Percentiles rank a stretch among this genome's conserved stretches.
Conservation (phyloP, 768 basidiomycete genomes). For the Grammothele lineata region DNA sequence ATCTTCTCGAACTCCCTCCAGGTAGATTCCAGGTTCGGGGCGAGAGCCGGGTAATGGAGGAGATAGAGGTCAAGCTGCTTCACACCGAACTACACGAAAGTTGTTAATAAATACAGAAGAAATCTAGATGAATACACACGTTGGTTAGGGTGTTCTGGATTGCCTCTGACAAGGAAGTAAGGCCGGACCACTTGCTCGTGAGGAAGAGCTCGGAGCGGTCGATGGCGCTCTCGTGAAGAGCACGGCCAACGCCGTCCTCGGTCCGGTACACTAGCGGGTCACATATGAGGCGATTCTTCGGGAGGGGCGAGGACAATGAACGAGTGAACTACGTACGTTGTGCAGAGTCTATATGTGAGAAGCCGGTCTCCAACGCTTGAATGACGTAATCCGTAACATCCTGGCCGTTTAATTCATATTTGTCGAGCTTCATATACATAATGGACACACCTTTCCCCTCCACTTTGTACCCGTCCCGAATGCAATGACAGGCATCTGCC, state of each 20-base stretch:
- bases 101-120: background rate
- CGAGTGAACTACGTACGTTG: constrained; percentile 32
- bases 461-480: constrained; percentile 54
- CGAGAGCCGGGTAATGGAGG: constrained; percentile 45
- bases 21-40: constrained; percentile 27
- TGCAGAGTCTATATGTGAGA: constrained; percentile 62
- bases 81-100: constrained; percentile 47
- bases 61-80: constrained; percentile 67
- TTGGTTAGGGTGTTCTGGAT: constrained; percentile 46
- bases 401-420: no score
- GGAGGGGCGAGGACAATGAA: no score
- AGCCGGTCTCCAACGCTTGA: constrained; percentile 56
- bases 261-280: constrained; percentile 28
- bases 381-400: constrained; percentile 52
- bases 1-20: constrained; percentile 60
- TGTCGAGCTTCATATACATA: no score
- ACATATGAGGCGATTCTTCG: background rate
- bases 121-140: constrained; percentile 29
- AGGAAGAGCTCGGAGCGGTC: constrained; percentile 31
- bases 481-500: constrained; percentile 58
- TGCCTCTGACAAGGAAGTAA: constrained; percentile 34
- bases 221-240: constrained; percentile 34
- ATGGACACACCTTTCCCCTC: constrained; percentile 22
- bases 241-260: constrained; percentile 34
- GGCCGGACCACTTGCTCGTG: constrained; percentile 46